Base-by-base conservation (phyloP, 305 asterid genomes). In the Fraxinus angustifolia region DNA sequence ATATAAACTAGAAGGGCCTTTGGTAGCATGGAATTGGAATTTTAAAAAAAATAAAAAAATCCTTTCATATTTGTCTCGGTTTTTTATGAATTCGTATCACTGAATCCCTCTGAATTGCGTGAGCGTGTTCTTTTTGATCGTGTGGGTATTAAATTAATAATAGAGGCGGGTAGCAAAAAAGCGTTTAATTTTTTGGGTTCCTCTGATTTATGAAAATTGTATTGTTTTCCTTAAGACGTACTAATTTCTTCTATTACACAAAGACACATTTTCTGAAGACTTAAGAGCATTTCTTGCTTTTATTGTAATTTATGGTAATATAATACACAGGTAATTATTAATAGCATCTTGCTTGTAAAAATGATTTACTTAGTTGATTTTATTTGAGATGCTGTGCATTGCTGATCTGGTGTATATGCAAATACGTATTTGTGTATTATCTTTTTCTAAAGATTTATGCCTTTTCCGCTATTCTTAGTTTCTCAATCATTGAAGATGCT, bases 21-120 rank as follows among this genome's bases (percentile, higher is more conserved):
- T 58, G 65, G 76, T 74, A 16, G 81, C 48, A 73, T 28, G 40
- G 65, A 11, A 45, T 12, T 78, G 28, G 73, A 77, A 36, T 45
- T 19, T 7, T 4, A 42, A 56, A 56, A 5, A 0, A 5, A 5
- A 17, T 2, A 1, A 30, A 30, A 30, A 1, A 31, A 31, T 17
- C 30, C 68, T 19, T 58, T 58, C 4, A 58, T 58, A 17, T 19
- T 19, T 19, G 26, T 58, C 7, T 21, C 10, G 14, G 3, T 58
- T 58, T 19, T 58, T 5, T 2, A 53, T 14, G 21, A 53, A 53
- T 17, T 53, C 21, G 12, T 40, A 40, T 40, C 5, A 26, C 2
- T 62, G 36, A n/a, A 16, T 72, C 19, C 6, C 50, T 3, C 1
- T 16, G 10, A 62, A 36, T 36, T 5, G 8, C 12, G 8, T 58